A percentile compares a stretch with the other conserved stretches of the same genome.
These are phyloP conservation scores for Saccharomyces paradoxus DNA, from an alignment of 805 yeast genomes.

Conservation along the genomic window DNA sequence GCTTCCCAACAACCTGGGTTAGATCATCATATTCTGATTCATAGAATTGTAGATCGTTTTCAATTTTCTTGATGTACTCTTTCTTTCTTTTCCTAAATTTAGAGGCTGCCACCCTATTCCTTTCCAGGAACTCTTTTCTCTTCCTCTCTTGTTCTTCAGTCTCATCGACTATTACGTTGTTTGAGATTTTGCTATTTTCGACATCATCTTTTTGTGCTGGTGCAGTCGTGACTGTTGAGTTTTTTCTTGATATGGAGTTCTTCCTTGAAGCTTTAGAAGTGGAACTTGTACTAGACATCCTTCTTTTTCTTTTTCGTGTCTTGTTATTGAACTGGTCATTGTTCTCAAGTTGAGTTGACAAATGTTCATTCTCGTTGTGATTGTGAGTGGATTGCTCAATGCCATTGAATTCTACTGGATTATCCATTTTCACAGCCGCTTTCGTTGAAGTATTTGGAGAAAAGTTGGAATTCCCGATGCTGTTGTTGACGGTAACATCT, in stretches of 20 bases:
- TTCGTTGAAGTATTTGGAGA: neutral
- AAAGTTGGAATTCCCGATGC: neutral
- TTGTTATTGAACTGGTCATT: neutral
- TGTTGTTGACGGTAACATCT: neutral
- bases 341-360: neutral
- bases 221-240: neutral
- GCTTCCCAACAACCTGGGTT: constrained; percentile 9
- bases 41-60: constrained; percentile 64
- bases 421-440: neutral
- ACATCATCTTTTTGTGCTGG: neutral
- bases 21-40: constrained; percentile 61
- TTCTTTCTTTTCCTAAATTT: constrained; percentile 93
- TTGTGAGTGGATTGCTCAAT: neutral
- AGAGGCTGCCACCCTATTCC: constrained; percentile 91
- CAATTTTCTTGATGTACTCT: constrained; percentile 76
- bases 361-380: neutral
- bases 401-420: neutral
- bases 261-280: neutral
- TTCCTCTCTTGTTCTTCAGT: constrained; percentile 61
- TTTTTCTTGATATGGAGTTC: neutral
- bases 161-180: constrained; percentile 27
- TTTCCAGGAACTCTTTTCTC: constrained; percentile 67
- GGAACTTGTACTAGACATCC: neutral
- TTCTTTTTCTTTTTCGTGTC: neutral
- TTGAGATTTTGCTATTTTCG: constrained; percentile 1